These are phyloP conservation scores for Cercospora sp. DNA, from an alignment of 2,329 filamentous ascomycete genomes.

Conservation along the genomic window DNA sequence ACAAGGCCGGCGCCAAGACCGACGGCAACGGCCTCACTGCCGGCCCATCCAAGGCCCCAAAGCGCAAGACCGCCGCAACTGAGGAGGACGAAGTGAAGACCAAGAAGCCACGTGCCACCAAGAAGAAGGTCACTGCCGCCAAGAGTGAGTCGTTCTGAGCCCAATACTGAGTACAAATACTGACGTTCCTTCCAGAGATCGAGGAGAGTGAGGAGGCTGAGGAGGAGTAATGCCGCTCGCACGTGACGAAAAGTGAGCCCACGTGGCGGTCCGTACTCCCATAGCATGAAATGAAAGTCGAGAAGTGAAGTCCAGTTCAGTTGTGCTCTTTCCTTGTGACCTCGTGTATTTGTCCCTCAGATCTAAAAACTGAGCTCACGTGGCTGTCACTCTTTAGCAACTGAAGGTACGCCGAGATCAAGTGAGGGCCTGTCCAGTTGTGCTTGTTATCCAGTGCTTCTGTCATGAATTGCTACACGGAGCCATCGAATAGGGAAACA, in stretches of 20 bases:
- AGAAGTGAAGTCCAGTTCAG: neutral
- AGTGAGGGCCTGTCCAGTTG: neutral
- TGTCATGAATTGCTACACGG: neutral
- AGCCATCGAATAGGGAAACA: neutral
- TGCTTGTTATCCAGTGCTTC: neutral
- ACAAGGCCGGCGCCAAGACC: constrained; percentile 27
- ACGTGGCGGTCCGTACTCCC: neutral
- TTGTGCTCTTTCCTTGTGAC: neutral
- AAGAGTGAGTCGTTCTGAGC: neutral
- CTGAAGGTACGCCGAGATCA: neutral
- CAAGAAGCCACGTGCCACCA: constrained; percentile 7
- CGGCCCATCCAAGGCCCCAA: constrained; percentile 26
- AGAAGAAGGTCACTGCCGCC: neutral
- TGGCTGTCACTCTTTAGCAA: neutral
- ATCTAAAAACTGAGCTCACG: neutral
- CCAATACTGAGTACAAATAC: neutral
- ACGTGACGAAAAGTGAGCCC: neutral
- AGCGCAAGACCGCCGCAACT: constrained; percentile 32
- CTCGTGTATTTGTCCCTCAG: neutral
- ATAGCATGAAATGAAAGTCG: neutral
- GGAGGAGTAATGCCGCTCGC: neutral
- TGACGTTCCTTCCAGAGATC: neutral
- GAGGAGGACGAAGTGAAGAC: constrained; percentile 38
- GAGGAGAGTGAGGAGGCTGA: constrained; percentile 26
- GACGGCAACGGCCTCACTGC: constrained; percentile 10